Evolutionary conservation across 2,329 filamentous ascomycete species (phyloP).

Genomic region (Alternaria consortialis): DNA sequence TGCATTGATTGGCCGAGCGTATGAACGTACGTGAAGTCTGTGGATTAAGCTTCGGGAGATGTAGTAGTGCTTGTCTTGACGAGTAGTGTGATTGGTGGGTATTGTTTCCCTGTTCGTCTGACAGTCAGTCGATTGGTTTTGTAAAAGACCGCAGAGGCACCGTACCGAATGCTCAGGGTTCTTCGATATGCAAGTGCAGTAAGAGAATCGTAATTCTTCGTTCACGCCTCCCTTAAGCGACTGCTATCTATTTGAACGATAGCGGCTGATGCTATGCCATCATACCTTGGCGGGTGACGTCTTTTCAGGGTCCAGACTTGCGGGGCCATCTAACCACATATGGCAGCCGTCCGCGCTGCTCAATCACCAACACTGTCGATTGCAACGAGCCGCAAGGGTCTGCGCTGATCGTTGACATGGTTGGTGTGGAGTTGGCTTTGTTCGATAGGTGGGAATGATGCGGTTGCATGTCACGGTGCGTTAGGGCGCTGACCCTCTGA

Average conservation of each 20-base stretch:
- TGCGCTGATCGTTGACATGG: constrained; percentile 4
- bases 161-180: neutral
- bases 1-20: neutral
- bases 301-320: constrained; percentile 26
- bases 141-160: neutral
- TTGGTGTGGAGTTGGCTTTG: neutral
- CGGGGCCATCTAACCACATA: constrained; percentile 16
- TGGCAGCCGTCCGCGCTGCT: constrained; percentile 7
- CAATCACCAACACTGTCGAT: constrained; percentile 14
- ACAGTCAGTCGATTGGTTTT: neutral
- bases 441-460: constrained; percentile 14
- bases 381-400: constrained; percentile 8
- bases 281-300: constrained; percentile 28
- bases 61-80: neutral
- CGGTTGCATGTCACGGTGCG: constrained; percentile 12
- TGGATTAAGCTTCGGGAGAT: neutral
- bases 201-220: constrained; percentile 7
- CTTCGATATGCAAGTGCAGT: neutral
- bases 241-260: constrained; percentile 14
- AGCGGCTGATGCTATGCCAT: constrained; percentile 18
- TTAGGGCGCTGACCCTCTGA: neutral
- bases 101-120: constrained; percentile 2
- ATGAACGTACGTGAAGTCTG: neutral
- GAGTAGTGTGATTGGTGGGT: neutral
- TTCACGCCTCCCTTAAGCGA: constrained; percentile 2